Conservation (phyloP, 371 early-diverging fungal genomes). For the Apophysomyces variabilis region DNA sequence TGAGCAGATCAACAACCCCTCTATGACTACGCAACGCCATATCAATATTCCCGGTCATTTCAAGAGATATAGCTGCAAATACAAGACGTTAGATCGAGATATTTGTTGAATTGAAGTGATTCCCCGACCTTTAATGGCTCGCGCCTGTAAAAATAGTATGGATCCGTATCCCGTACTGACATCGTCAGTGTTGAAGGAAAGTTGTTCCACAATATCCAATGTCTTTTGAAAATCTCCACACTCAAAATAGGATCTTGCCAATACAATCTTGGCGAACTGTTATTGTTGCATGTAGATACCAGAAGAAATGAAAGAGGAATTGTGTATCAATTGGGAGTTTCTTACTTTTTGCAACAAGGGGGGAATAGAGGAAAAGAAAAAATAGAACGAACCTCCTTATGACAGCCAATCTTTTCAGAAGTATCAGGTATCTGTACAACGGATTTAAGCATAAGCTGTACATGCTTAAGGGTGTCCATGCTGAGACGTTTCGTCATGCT, state of each 20-base stretch:
- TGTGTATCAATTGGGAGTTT: not conserved
- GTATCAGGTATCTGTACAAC: constrained; percentile 24
- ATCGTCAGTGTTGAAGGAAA: constrained; percentile 35
- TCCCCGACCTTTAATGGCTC: constrained; percentile 55
- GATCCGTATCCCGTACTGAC: constrained; percentile 57
- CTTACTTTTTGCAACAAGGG: constrained; percentile 1
- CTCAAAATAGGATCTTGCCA: constrained; percentile 46
- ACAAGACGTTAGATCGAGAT: not conserved
- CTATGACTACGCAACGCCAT: constrained; percentile 59
- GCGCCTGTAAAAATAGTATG: constrained; percentile 53
- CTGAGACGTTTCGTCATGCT: constrained; percentile 31
- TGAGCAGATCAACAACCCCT: constrained; percentile 44
- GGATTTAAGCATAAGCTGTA: constrained; percentile 33
- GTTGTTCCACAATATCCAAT: constrained; percentile 31
- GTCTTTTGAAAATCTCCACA: constrained; percentile 40
- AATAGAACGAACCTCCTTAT: constrained; percentile 5
- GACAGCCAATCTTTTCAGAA: constrained; percentile 38
- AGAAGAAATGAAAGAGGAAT: constrained; percentile 1
- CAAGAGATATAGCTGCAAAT: constrained; percentile 52
- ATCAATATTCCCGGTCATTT: constrained; percentile 50
- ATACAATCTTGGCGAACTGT: constrained; percentile 47
- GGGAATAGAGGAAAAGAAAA: not conserved
- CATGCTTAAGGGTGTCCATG: constrained; percentile 25
- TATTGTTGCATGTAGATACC: not conserved
- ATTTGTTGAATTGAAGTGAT: not conserved